Evolutionary conservation across 1,139 yeast species (phyloP), one percentile per base, ranked within the genome.

Genomic region (Candida mesenterica): DNA sequence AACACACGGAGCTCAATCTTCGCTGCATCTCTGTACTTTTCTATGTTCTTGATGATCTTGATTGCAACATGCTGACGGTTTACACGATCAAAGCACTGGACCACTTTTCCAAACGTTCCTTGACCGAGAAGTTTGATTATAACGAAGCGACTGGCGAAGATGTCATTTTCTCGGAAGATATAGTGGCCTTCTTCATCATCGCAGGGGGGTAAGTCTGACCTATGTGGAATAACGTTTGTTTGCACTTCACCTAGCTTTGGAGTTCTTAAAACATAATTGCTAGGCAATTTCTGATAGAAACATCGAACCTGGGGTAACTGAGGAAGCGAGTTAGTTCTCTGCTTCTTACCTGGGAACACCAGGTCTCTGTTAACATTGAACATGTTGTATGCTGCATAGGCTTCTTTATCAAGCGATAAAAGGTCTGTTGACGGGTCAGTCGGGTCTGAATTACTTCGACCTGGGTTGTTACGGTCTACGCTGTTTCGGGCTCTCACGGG

Each of bases 41-140:
- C 89, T 25, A 84, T 80, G 32, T 87, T 82, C 45, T 86, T 68
- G 33, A 94, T 92, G 45, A 94, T 87, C 58, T 94, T 94, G 44
- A 92, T 83, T 1, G 99, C 99, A 36, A 89, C 95, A 37, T 75
- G 73, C 41, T 77, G 75, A 25, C 78, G 68, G 36, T 73, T 73
- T 31, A 70, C 63, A 41, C 70, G 71, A 51, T 82, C 90, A 44
- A 65, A 65, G 34, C 89, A 85, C 49, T 79, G 79, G 26, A 89
- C 84, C 10, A 94, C 99, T 56, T 90, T 92, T 14, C 98, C 98
- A 66, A 92, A 94, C 0, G 98, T 94, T 5, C 99, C 99, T 54
- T 92, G 97, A 15, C 99, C 99, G 41, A 94, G 66, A 36, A 88
- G 65, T 38, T 81, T 73, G 24, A 75, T 65, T 14, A 86, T 81